A percentile compares a stretch with the other conserved stretches of the same genome.
Evolutionary conservation across 2,329 filamentous ascomycete genomes (phyloP).

Genomic region (Xylariaceae sp.): DNA sequence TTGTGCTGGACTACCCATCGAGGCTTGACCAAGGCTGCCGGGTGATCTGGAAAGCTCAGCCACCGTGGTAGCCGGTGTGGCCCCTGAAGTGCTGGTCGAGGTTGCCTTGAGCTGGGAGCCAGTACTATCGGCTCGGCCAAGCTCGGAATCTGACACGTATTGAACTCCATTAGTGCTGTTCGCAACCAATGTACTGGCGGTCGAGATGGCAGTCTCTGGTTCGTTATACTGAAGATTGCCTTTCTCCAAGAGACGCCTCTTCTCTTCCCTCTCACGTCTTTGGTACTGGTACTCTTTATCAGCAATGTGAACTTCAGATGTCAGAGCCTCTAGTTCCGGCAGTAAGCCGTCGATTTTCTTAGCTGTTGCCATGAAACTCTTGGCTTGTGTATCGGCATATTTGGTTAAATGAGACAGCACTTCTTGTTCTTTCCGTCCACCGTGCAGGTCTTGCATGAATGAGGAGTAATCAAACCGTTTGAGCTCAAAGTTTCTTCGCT

Average conservation of each 20-base stretch:
- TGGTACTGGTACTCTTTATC: constrained; percentile 98
- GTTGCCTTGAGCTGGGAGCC: constrained; percentile 61
- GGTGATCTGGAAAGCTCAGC: constrained; percentile 54
- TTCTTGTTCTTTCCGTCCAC: constrained; percentile 97
- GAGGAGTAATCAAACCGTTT: constrained; percentile 98
- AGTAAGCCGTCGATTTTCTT: constrained; percentile 84
- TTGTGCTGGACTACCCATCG: constrained; percentile 48
- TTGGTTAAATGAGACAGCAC: constrained; percentile 90
- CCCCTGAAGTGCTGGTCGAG: constrained; percentile 41
- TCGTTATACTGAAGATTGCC: constrained; percentile 71
- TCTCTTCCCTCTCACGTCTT: constrained; percentile 91
- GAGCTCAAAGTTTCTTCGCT: constrained; percentile 90
- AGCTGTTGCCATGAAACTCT: constrained; percentile 73
- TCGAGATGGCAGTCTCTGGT: constrained; percentile 54
- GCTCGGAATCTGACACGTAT: constrained; percentile 61
- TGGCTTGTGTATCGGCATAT: constrained; percentile 87
- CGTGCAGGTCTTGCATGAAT: constrained; percentile 98
- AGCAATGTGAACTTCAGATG: constrained; percentile 82
- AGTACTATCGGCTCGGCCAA: constrained; percentile 70
- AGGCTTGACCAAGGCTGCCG: constrained; percentile 46
- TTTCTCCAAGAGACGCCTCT: constrained; percentile 84
- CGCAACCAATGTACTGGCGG: constrained; percentile 33
- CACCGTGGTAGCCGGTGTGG: constrained; percentile 28
- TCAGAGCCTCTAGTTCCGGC: constrained; percentile 85
- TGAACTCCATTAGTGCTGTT: constrained; percentile 42